These are phyloP conservation scores for Botryotinia calthae DNA, from an alignment of 2,329 filamentous ascomycete genomes.

Conservation along the genomic window DNA sequence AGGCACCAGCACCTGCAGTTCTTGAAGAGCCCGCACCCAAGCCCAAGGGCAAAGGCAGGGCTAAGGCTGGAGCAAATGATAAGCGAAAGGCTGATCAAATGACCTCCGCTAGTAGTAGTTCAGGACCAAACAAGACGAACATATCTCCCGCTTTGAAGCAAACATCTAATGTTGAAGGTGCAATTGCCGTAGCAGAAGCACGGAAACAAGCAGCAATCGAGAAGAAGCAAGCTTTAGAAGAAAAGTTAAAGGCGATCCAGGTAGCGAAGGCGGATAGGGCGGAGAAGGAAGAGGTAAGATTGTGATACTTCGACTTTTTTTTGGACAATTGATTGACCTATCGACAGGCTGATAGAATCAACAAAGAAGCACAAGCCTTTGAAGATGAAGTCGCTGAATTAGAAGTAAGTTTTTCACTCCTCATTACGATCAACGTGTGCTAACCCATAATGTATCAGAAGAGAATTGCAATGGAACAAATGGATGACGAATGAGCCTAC, in stretches of 20 bases:
- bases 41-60: not conserved
- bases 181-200: conserved; percentile 12
- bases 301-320: not conserved
- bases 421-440: not conserved
- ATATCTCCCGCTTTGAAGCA: conserved; percentile 17
- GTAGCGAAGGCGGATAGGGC: not conserved
- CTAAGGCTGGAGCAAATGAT: conserved; percentile 4
- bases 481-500: not conserved
- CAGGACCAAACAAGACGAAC: conserved; percentile 16
- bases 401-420: conserved; percentile 14
- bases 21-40: not conserved
- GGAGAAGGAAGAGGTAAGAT: conserved; percentile 5
- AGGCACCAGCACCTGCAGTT: not conserved
- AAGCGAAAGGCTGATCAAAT: conserved; percentile 18
- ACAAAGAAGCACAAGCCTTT: conserved; percentile 16
- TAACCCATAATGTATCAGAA: not conserved
- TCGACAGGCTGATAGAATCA: conserved; percentile 12
- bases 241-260: conserved; percentile 1
- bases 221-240: conserved; percentile 19
- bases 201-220: conserved; percentile 14
- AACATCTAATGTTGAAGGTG: conserved; percentile 1
- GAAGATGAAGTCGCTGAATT: conserved; percentile 22
- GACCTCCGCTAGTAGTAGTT: not conserved
- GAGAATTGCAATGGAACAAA: not conserved
- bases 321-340: not conserved